A percentile compares a stretch with the other conserved stretches of the same genome.
Evolutionary conservation across 2,329 filamentous ascomycete species (phyloP).

Genomic region (Escovopsis weberi): DNA sequence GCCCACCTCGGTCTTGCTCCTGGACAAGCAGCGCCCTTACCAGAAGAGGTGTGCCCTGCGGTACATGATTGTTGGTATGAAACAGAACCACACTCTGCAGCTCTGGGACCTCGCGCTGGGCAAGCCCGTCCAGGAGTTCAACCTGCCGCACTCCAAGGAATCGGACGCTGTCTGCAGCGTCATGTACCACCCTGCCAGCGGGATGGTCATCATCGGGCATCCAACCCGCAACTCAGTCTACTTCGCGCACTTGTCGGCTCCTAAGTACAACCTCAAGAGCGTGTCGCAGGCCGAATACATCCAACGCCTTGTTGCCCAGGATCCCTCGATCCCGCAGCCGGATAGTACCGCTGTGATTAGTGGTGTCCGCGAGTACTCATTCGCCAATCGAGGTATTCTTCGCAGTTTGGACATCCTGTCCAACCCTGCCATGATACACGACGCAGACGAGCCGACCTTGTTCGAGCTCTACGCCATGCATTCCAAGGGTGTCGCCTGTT

Average conservation of each 20-base stretch:
- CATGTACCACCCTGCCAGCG: conserved; percentile 80
- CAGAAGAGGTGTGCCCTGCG: conserved; percentile 77
- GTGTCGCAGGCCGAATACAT: conserved; percentile 85
- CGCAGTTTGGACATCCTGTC: conserved; percentile 82
- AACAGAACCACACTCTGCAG: conserved; percentile 97
- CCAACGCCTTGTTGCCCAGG: conserved; percentile 58
- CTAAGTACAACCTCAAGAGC: conserved; percentile 71
- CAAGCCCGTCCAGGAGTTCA: conserved; percentile 93
- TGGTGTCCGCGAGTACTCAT: conserved; percentile 88
- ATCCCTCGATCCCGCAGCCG: conserved; percentile 61
- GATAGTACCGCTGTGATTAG: conserved; percentile 96
- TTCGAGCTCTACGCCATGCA: conserved; percentile 98
- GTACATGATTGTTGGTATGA: conserved; percentile 95
- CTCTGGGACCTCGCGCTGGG: conserved; percentile 93
- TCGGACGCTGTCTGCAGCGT: conserved; percentile 97
- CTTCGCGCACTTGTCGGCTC: conserved; percentile 88
- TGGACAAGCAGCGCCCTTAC: conserved; percentile 92
- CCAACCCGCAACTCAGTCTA: conserved; percentile 96
- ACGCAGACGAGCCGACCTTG: conserved; percentile 55
- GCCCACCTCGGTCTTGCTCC: conserved; percentile 88
- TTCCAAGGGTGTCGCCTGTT: conserved; percentile 85
- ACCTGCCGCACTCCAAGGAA: conserved; percentile 89
- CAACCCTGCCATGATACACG: conserved; percentile 48
- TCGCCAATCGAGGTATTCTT: conserved; percentile 71
- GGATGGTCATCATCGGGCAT: conserved; percentile 89